Base-by-base conservation (phyloP, 331 rosid genomes). In the Acacia concinna region DNA sequence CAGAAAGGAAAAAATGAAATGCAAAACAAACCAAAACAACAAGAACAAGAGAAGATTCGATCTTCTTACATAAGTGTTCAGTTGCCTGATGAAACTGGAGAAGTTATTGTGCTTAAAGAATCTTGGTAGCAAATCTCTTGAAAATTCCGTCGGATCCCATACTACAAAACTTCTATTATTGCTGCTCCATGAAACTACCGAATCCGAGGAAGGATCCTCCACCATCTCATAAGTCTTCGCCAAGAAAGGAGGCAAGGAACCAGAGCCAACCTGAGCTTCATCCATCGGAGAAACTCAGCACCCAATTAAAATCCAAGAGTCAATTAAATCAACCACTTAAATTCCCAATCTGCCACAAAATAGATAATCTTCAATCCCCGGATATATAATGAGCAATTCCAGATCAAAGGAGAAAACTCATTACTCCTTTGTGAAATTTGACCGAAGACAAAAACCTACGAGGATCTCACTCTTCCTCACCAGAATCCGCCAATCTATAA, bases 11-110 rank as follows among this genome's bases (percentile, higher is more conserved):
- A 71, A 71, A 74, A 68, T 2, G 60, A 70, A 79, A 17, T 5
- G 76, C 52, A 75, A 80, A 64, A 71, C 41, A 73, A 62, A 12
- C 17, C 37, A 80, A 63, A 21, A 38, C 37, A 77, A 71, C 63
- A 54, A 71, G 52, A 75, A 64, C 23, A 27, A 5, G 20, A 30
- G 12, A 59, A 43, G 32, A 75, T 44, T 47, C 18, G 67, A 73
- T 71, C 73, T 59, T 34, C 96, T 93, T 90, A 93, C 99, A 86
- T 96, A 93, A 65, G 99, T 96, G 77, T 96, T 96, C 67, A 96
- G 91, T 87, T 96, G 99, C 78, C 99, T 82, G 74, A 96, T 91
- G 88, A 96, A 96, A 90, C 99, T 96, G 2, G 99, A 96, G 90
- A 96, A 96, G 80, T 96, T 96, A 82, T 83, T 96, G 81, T 96